Percentiles rank a stretch among this genome's conserved stretches.
Conservation (phyloP, 768 basidiomycete species). For the Fibroporia radiculosa region DNA sequence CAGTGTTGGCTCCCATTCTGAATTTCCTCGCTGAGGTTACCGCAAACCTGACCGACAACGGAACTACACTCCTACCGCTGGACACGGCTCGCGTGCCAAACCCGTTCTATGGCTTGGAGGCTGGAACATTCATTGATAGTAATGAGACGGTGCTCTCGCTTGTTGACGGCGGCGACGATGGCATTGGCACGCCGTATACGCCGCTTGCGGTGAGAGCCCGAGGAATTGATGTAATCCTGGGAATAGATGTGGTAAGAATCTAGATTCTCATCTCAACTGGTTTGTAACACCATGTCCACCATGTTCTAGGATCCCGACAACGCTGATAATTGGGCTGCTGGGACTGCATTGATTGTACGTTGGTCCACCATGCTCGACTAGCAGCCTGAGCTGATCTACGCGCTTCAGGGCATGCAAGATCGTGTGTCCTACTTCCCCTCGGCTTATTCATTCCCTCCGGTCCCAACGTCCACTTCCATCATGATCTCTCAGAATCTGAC, state of each 20-base stretch:
- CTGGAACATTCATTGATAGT: conserved; percentile 44
- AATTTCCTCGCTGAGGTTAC: conserved; percentile 42
- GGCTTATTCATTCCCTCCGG: conserved; percentile 45
- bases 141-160: conserved; percentile 47
- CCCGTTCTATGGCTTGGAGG: conserved; percentile 46
- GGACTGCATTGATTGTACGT: conserved; percentile 45
- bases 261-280: not conserved
- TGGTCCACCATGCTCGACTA: not conserved
- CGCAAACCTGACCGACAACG: conserved; percentile 11
- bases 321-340: conserved; percentile 42
- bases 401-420: conserved; percentile 37
- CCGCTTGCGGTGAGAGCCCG: conserved; percentile 65
- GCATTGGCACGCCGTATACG: conserved; percentile 62
- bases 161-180: conserved; percentile 65
- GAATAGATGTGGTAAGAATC: conserved; percentile 49
- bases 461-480: conserved; percentile 41
- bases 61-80: conserved; percentile 2
- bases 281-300: too few relatives aligned
- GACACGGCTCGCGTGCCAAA: conserved; percentile 15
- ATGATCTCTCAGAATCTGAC: conserved; percentile 59
- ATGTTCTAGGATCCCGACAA: not conserved
- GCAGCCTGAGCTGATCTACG: not conserved
- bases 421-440: conserved; percentile 28
- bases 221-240: conserved; percentile 65
- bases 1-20: too few relatives aligned